Percentiles rank a stretch among this genome's conserved stretches.
phyloP scores from a whole-genome alignment of 139 green algal species.

The Closterium sp. region DNA sequence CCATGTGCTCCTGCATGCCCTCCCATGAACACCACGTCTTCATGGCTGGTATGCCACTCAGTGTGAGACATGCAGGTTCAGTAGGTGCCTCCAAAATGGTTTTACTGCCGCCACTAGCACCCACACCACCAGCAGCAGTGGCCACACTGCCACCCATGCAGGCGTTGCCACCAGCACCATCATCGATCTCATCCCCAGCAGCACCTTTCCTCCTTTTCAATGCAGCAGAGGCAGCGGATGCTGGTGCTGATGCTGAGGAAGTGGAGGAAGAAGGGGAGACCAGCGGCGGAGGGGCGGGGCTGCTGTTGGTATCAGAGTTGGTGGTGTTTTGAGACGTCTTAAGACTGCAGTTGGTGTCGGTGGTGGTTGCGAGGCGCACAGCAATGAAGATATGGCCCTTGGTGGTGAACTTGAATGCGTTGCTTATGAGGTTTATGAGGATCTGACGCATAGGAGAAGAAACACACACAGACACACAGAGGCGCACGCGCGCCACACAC shows the following conservation, averaged over 20 bases:
- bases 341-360: no score
- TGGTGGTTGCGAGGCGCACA: not conserved
- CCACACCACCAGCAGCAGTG: not conserved
- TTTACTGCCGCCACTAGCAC: not conserved
- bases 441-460: not conserved
- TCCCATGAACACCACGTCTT: slow-evolving; percentile 23
- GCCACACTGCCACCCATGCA: not conserved
- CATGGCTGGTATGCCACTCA: slow-evolving; percentile 16
- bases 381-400: slow-evolving; percentile 39
- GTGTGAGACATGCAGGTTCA: not conserved
- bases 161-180: not conserved
- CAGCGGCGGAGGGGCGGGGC: not conserved
- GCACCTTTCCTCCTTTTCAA: not conserved
- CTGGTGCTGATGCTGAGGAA: not conserved
- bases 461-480: not conserved
- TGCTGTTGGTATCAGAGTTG: no score
- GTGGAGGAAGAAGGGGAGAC: not conserved
- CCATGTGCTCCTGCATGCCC: slow-evolving; percentile 18
- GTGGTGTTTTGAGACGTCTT: no score
- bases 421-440: slow-evolving; percentile 33
- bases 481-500: no score
- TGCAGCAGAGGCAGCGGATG: not conserved
- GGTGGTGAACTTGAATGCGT: slow-evolving; percentile 41
- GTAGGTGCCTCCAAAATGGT: no score
- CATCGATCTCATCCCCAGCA: not conserved